Base-by-base conservation (phyloP, 345 rosid genomes). In the Mercurialis annua region DNA sequence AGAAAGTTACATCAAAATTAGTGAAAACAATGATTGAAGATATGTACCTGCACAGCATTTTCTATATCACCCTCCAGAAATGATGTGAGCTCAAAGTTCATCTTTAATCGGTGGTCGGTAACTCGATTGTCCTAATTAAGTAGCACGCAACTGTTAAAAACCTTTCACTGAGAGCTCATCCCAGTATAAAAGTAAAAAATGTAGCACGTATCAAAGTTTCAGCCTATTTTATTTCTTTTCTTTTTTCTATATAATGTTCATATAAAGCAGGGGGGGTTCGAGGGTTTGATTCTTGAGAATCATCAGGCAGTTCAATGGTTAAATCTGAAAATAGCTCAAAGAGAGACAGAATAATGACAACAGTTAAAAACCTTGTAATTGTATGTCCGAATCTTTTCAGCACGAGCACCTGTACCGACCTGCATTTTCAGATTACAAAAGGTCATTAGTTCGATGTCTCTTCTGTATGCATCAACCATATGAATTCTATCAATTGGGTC, bases 351-450 rank as follows among this genome's bases (percentile, higher is more conserved):
- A 67, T 0, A n/a, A 43, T 16, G 29, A 57, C 26, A 49, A 6
- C 5, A 33, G 62, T 24, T 15, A 40, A 59, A 55, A 77, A 89
- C 99, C 91, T 94, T 91, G 76, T 82, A 91, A 62, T 91, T 87
- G 75, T 94, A 94, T 46, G 99, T 94, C 63, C 99, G 79, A 74
- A 94, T 91, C 83, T 94, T 94, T 76, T 94, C 99, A 2, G 97
- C 82, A 72, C 95, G 97, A 74, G 96, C 87, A 69, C 97, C 99
- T 42, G 90, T 89, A 10, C 99, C 99, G 68, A 94, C 89, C 97
- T 93, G 82, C 74, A 76, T 61, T 18, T 58, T 50, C 49, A 59
- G 20, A 57, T 40, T 29, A 44, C 43, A 64, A 33, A 55, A 34
- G 49, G 34, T 46, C 20, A 49, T 71, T 36, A 74, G 62, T 71